Conservation (phyloP, 2,329 filamentous ascomycete species). For the Scytalidium sp. region DNA sequence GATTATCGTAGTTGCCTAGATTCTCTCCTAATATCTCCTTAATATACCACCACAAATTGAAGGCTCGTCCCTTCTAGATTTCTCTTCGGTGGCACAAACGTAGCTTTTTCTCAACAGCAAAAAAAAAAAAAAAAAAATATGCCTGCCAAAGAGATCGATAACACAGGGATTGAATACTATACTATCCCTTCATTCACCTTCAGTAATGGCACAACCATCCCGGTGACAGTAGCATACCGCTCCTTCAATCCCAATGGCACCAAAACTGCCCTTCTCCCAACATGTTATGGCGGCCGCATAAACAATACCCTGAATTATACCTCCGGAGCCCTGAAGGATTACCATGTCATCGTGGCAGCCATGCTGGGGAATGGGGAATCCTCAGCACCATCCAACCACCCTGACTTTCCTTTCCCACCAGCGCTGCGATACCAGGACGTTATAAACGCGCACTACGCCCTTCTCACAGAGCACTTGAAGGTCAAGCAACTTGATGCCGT, state of each 20-base stretch:
- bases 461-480: slow-evolving; percentile 34
- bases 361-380: slow-evolving; percentile 47
- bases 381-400: slow-evolving; percentile 41
- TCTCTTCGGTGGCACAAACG: too few relatives aligned
- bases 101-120: too few relatives aligned
- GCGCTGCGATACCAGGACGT: slow-evolving; percentile 36
- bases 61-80: too few relatives aligned
- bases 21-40: too few relatives aligned
- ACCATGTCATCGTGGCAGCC: slow-evolving; percentile 44
- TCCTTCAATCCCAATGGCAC: slow-evolving; percentile 33
- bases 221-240: slow-evolving; percentile 31
- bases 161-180: not conserved
- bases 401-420: slow-evolving; percentile 31
- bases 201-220: slow-evolving; percentile 26
- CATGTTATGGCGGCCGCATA: slow-evolving; percentile 52
- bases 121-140: not conserved
- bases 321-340: slow-evolving; percentile 34
- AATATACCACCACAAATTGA: too few relatives aligned
- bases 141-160: not conserved
- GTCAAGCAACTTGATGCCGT: slow-evolving; percentile 36
- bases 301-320: slow-evolving; percentile 46
- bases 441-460: slow-evolving; percentile 36
- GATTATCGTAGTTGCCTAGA: too few relatives aligned
- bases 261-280: slow-evolving; percentile 29
- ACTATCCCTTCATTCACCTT: slow-evolving; percentile 22